Evolutionary conservation across 768 basidiomycete genomes (phyloP), one percentile per base, ranked within the genome.

Genomic region (Mycena sanguinolenta): DNA sequence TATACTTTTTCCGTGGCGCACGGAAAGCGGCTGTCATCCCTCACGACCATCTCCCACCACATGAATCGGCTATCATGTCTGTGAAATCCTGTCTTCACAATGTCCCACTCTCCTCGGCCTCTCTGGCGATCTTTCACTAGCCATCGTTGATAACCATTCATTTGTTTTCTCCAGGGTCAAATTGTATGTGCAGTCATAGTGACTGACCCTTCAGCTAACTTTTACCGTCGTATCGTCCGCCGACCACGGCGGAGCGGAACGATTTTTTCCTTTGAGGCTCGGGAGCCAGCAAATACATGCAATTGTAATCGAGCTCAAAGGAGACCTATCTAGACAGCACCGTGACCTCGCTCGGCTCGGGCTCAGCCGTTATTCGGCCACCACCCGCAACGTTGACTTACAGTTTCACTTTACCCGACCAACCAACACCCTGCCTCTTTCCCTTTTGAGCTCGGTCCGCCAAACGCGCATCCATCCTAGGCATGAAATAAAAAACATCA

Each of bases 181-280:
- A 63, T 58, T 63, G 54, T n/a, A n/a, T n/a, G n/a, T n/a, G n/a
- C 61, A 53, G 67, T 69, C 34, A 69, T 30, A 2, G 3, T 69
- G 55, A 63, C 54, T 62, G 61, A 69, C 54, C 54, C 59, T 39
- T n/a, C 49, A 53, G 44, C 60, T 63, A 62, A 68, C 61, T 46
- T 67, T 67, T n/a, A 12, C 34, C 52, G 39, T 25, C 36, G 23
- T 25, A 34, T n/a, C 34, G 28, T 63, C 69, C 69, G 69, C 69
- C 69, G 69, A 70, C 69, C 63, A 61, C 69, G 69, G 69, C 69
- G 69, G 69, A 70, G 63, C 58, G 62, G 69, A 23, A 28, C n/a
- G 34, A 55, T 19, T 39, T 57, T 57, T 39, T 12, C 10, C 34
- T 64, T 65, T 65, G 46, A 23, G 57, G 59, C 52, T 64, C 67